Evolutionary conservation across 164 flowering plant genomes (phyloP).

Genomic region (Dillenia turbinata): DNA sequence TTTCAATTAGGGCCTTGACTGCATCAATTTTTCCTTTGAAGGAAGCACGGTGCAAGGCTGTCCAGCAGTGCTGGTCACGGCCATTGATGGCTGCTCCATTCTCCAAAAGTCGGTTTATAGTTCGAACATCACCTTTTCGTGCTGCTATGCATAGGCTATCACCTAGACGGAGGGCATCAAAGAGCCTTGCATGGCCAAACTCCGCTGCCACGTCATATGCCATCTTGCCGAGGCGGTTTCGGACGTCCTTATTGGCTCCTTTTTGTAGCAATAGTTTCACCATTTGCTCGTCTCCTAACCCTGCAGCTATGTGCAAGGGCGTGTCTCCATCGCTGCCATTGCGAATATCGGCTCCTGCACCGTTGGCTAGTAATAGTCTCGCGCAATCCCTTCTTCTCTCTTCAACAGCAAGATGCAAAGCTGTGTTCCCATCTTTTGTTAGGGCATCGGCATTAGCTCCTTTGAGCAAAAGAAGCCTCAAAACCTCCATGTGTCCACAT

Average conservation of each 20-base stretch:
- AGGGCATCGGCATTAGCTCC: constrained; percentile 44
- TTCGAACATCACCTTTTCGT: constrained; percentile 55
- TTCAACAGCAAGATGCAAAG: constrained; percentile 57
- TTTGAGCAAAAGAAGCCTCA: constrained; percentile 53
- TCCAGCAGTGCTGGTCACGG: constrained; percentile 71
- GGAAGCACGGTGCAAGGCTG: constrained; percentile 58
- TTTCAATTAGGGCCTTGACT: constrained; percentile 33
- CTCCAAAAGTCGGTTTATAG: constrained; percentile 41
- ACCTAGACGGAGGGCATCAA: constrained; percentile 51
- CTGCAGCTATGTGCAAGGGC: constrained; percentile 53
- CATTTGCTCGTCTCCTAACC: constrained; percentile 57
- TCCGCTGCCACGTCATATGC: constrained; percentile 64
- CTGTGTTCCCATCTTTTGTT: constrained; percentile 53
- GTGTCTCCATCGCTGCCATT: constrained; percentile 42
- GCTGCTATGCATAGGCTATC: constrained; percentile 55
- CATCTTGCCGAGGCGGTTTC: constrained; percentile 48
- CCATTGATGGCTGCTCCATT: constrained; percentile 61
- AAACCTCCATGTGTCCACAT: constrained; percentile 53
- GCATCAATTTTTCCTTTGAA: constrained; percentile 56
- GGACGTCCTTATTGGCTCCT: constrained; percentile 64
- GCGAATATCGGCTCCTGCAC: constrained; percentile 32
- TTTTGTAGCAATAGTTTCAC: constrained; percentile 55
- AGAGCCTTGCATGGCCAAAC: constrained; percentile 44
- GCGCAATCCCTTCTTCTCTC: constrained; percentile 56
- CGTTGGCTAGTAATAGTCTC: constrained; percentile 43